Conservation (phyloP, 345 rosid genomes). For the Clarkia xantiana region DNA sequence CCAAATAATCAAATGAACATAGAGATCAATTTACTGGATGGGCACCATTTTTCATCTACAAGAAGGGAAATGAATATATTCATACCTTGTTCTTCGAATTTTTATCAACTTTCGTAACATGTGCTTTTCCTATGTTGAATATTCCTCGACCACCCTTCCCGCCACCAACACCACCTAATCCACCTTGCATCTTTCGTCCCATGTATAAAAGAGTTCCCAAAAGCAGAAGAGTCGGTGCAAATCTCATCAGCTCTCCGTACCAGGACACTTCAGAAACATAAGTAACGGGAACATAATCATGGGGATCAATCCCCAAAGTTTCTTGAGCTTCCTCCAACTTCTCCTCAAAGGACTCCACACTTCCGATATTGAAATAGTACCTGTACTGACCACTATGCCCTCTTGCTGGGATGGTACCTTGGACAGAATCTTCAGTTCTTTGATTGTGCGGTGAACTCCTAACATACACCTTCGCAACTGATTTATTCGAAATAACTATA, state of each 20-base stretch:
- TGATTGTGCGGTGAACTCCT: constrained; percentile 31
- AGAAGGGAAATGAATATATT: too few relatives aligned
- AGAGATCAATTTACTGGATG: too few relatives aligned
- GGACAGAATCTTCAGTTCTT: constrained; percentile 24
- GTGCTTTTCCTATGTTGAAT: constrained; percentile 81
- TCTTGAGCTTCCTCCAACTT: constrained; percentile 87
- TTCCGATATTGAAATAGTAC: constrained; percentile 73
- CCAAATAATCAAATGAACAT: too few relatives aligned
- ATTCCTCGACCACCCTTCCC: constrained; percentile 72
- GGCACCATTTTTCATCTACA: too few relatives aligned
- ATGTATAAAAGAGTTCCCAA: constrained; percentile 50
- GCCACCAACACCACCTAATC: constrained; percentile 71
- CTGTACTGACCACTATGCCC: constrained; percentile 41
- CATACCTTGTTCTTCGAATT: constrained; percentile 77
- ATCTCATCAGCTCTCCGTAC: constrained; percentile 70
- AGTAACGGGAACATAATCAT: constrained; percentile 60
- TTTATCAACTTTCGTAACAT: constrained; percentile 69
- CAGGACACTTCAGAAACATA: constrained; percentile 59
- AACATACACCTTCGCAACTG: constrained; percentile 80
- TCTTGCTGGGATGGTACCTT: constrained; percentile 25
- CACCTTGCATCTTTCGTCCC: constrained; percentile 72
- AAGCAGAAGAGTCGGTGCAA: constrained; percentile 54
- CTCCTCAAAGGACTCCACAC: constrained; percentile 79
- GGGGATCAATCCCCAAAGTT: constrained; percentile 61
- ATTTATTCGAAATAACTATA: constrained; percentile 70